Percentiles rank a stretch among this genome's conserved stretches.
phyloP scores from a whole-genome alignment of 805 yeast genomes.

The Schwanniomyces polymorphus region DNA sequence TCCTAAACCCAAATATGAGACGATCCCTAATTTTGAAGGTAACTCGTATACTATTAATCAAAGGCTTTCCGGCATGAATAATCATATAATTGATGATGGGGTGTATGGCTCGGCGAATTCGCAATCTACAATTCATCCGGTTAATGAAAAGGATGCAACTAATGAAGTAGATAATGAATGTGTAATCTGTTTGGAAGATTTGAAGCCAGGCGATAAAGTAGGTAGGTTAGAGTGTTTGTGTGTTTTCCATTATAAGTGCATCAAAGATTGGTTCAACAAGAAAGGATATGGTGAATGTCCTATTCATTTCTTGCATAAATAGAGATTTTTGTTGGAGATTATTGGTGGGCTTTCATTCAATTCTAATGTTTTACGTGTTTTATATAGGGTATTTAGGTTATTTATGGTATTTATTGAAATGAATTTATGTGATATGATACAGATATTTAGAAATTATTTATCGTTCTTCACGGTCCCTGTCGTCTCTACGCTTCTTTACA shows the following conservation, averaged over 20 bases:
- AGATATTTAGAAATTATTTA: conserved; percentile 7
- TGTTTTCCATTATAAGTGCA: conserved; percentile 89
- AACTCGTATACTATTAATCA: conserved; percentile 16
- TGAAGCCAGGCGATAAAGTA: conserved; percentile 81
- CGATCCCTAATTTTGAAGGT: conserved; percentile 18
- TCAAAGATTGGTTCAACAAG: conserved; percentile 84
- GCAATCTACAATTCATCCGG: conserved; percentile 14
- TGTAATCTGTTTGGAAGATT: conserved; percentile 90
- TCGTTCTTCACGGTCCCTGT: conserved; percentile 33
- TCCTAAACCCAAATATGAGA: conserved; percentile 38
- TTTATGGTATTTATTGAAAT: conserved; percentile 3
- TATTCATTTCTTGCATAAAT: conserved; percentile 55
- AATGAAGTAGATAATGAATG: conserved; percentile 67
- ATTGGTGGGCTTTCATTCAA: neutral
- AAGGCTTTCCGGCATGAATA: neutral
- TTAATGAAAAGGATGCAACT: conserved; percentile 14
- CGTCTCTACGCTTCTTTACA: conserved; percentile 25
- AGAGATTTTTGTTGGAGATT: neutral
- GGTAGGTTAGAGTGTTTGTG: conserved; percentile 94
- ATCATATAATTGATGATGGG: neutral
- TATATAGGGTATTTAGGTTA: neutral
- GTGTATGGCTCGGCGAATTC: conserved; percentile 22
- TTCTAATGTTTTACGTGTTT: neutral
- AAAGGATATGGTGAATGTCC: conserved; percentile 89
- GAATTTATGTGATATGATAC: neutral